Conservation (phyloP, 768 basidiomycete species). For the Leucocoprinus birnbaumii region DNA sequence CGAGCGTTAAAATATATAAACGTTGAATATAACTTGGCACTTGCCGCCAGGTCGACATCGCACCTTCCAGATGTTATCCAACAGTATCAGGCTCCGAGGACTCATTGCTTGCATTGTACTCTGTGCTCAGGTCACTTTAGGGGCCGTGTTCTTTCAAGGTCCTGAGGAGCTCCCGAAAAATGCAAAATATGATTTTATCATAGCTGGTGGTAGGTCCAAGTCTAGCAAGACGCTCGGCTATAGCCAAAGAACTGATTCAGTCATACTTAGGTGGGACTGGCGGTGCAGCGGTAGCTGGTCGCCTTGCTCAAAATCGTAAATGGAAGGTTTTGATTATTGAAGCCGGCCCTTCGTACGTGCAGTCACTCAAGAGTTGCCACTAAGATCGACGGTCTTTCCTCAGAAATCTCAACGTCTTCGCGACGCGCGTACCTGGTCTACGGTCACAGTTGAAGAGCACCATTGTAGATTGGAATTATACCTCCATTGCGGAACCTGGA, state of each 20-base stretch:
- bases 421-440: background rate
- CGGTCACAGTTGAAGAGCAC: background rate
- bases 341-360: slow-evolving; percentile 13
- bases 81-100: background rate
- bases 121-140: background rate
- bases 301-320: slow-evolving; percentile 10
- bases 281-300: slow-evolving; percentile 8
- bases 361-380: too few species aligned
- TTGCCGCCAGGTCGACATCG: too few species aligned
- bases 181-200: slow-evolving; percentile 9
- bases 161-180: background rate
- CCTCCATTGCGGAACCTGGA: slow-evolving; percentile 5
- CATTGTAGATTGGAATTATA: slow-evolving; percentile 16
- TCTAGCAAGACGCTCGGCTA: too few species aligned
- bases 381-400: too few species aligned
- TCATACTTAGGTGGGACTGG: slow-evolving; percentile 11
- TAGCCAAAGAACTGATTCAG: background rate
- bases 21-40: too few species aligned
- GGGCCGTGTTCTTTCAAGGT: background rate
- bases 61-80: background rate
- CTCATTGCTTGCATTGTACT: background rate
- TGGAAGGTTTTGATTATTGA: slow-evolving; percentile 15
- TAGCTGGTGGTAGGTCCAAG: slow-evolving; percentile 10
- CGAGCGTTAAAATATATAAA: too few species aligned
- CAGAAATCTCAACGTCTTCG: slow-evolving; percentile 5